These are phyloP conservation scores for Ciborinia camelliae DNA, from an alignment of 2,329 filamentous ascomycete genomes.

Conservation along the genomic window DNA sequence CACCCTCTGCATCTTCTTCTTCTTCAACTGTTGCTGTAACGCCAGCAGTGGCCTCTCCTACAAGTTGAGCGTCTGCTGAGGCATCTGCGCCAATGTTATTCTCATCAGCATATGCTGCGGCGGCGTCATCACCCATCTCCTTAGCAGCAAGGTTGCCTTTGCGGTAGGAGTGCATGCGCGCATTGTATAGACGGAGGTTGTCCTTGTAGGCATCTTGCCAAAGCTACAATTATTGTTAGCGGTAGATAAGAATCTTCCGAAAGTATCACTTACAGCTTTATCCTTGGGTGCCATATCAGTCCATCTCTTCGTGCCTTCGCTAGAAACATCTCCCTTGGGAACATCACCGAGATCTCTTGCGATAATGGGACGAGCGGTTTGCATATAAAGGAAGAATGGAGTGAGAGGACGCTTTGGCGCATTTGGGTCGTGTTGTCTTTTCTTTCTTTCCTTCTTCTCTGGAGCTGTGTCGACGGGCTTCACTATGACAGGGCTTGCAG, in stretches of 20 bases:
- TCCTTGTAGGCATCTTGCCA: conserved; percentile 68
- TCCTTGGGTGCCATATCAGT: conserved; percentile 69
- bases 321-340: conserved; percentile 81
- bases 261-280: conserved; percentile 55
- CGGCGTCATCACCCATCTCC: conserved; percentile 59
- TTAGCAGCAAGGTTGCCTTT: conserved; percentile 55
- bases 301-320: conserved; percentile 86
- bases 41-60: conserved; percentile 50
- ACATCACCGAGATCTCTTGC: conserved; percentile 72
- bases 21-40: conserved; percentile 23
- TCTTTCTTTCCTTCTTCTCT: conserved; percentile 86
- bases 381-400: conserved; percentile 93
- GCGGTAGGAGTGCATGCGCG: conserved; percentile 63
- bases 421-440: conserved; percentile 82
- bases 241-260: not conserved
- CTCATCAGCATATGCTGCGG: conserved; percentile 57
- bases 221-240: conserved; percentile 29
- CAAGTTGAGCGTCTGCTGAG: conserved; percentile 38
- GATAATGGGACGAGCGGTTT: conserved; percentile 80
- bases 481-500: conserved; percentile 39
- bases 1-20: conserved; percentile 39
- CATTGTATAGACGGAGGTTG: conserved; percentile 63
- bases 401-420: conserved; percentile 92
- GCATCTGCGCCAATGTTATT: conserved; percentile 52
- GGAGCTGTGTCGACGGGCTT: conserved; percentile 50